These are phyloP conservation scores for Populus ilicifolia DNA, from an alignment of 345 rosid genomes.

Conservation along the genomic window DNA sequence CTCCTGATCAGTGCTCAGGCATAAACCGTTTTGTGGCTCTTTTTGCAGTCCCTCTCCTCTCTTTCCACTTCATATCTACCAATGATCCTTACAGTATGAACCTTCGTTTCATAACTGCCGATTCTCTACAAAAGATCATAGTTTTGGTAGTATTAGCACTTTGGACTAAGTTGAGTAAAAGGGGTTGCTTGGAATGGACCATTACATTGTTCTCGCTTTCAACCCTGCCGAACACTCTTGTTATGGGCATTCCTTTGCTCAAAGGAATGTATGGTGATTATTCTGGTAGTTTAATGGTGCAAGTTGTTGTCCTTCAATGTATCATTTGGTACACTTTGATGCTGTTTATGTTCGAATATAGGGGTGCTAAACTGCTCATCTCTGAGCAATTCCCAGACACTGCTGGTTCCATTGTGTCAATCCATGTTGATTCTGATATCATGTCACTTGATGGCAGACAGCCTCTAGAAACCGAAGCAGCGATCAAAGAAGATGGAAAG, in stretches of 20 bases:
- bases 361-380: slow-evolving; percentile 81
- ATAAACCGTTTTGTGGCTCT: slow-evolving; percentile 98
- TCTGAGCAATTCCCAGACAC: slow-evolving; percentile 97
- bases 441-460: slow-evolving; percentile 78
- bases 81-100: slow-evolving; percentile 84
- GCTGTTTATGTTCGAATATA: slow-evolving; percentile 80
- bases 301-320: slow-evolving; percentile 89
- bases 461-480: slow-evolving; percentile 80
- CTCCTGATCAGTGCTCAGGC: slow-evolving; percentile 96
- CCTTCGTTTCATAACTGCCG: slow-evolving; percentile 83
- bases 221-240: slow-evolving; percentile 87
- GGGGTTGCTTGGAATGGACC: slow-evolving; percentile 87
- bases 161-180: slow-evolving; percentile 57
- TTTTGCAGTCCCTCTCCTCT: slow-evolving; percentile 95
- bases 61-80: slow-evolving; percentile 90
- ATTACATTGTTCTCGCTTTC: slow-evolving; percentile 88
- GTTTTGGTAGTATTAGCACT: slow-evolving; percentile 54
- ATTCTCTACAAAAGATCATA: slow-evolving; percentile 75
- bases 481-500: slow-evolving; percentile 80
- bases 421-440: slow-evolving; percentile 85
- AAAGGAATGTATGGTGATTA: slow-evolving; percentile 79
- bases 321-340: slow-evolving; percentile 95
- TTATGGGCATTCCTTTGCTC: slow-evolving; percentile 90
- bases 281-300: slow-evolving; percentile 86
- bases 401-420: slow-evolving; percentile 83